Base-by-base conservation (phyloP, 257 asterid species). In the Pogostemon cablin region DNA sequence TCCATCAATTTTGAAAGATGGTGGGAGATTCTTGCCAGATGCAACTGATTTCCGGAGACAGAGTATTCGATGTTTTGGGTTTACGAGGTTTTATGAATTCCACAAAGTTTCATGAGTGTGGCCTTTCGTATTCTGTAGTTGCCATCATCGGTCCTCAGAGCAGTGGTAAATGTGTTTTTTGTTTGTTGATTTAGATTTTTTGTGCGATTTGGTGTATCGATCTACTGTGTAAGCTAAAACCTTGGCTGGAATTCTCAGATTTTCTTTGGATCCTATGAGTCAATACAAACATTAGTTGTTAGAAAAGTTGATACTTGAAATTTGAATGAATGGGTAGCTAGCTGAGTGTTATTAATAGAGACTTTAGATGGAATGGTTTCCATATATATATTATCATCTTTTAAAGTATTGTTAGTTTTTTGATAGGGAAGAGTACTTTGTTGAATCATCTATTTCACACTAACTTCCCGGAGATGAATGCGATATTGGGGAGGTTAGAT, bases 401-500 rank as follows among this genome's bases (percentile, higher is more conserved):
- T 15, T 15, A 15, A 15, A 15, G 15, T 11, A 43, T 9, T 67
- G 10, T 37, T 40, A 43, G n/a, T 70, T 9, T 32, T 41, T 77
- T 41, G 38, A 38, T 76, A 82, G 86, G 86, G 65, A 82, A 82
- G 71, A 79, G 84, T 48, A 82, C 86, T 39, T 67, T 82, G 76
- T 59, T 82, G 70, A 82, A 82, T 79, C 80, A 82, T 70, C 77
- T 82, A 9, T 82, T 79, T 37, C 9, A 11, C 20, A 82, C 86
- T 4, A 79, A 62, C 77, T 82, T 82, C 73, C 77, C 68, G 76
- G 84, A 82, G 76, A 82, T 76, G 86, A 78, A 82, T 76, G 77
- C 86, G 9, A 67, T 65, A 40, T 54, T 11, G 54, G 81, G 81
- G 56, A 75, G 83, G 83, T 75, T 65, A 62, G 77, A 20, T 1